phyloP scores from a whole-genome alignment of 1,284 basidiomycete species.

The Uromyces viciae-fabae region DNA sequence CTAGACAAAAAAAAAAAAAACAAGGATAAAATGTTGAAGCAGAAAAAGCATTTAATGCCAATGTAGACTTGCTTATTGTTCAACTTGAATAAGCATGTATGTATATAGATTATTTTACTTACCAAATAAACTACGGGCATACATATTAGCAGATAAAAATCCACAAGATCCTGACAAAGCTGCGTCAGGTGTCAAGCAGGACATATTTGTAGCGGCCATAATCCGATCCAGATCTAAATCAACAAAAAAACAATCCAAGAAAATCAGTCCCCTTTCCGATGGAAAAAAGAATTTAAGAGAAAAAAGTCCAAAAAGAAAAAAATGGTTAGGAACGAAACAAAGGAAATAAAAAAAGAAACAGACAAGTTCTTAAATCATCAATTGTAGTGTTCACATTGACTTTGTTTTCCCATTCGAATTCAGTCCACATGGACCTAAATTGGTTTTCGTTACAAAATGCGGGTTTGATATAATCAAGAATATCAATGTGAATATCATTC shows the following conservation, averaged over 20 bases:
- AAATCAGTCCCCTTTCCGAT: neutral
- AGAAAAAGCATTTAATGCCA: neutral
- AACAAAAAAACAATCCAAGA: neutral
- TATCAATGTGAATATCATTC: slow-evolving; percentile 97
- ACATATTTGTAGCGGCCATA: slow-evolving; percentile 91
- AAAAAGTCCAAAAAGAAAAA: neutral
- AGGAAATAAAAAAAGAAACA: slow-evolving; percentile 15
- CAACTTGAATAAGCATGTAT: neutral
- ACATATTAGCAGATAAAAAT: slow-evolving; percentile 89
- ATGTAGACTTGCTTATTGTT: neutral
- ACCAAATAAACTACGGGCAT: slow-evolving; percentile 85
- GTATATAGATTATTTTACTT: neutral
- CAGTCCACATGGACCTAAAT: slow-evolving; percentile 97
- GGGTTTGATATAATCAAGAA: slow-evolving; percentile 99
- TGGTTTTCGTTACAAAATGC: slow-evolving; percentile 85
- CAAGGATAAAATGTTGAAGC: no score
- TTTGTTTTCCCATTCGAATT: slow-evolving; percentile 97
- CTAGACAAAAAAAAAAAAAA: neutral
- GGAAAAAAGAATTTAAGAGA: neutral
- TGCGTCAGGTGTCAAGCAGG: slow-evolving; percentile 88
- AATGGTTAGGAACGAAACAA: neutral
- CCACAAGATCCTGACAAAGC: slow-evolving; percentile 85
- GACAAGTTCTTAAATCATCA: slow-evolving; percentile 46
- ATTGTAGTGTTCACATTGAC: slow-evolving; percentile 83
- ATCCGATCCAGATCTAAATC: slow-evolving; percentile 71